phyloP scores from a whole-genome alignment of 192 early-diverging fungal genomes.

The Dissophora globulifera region DNA sequence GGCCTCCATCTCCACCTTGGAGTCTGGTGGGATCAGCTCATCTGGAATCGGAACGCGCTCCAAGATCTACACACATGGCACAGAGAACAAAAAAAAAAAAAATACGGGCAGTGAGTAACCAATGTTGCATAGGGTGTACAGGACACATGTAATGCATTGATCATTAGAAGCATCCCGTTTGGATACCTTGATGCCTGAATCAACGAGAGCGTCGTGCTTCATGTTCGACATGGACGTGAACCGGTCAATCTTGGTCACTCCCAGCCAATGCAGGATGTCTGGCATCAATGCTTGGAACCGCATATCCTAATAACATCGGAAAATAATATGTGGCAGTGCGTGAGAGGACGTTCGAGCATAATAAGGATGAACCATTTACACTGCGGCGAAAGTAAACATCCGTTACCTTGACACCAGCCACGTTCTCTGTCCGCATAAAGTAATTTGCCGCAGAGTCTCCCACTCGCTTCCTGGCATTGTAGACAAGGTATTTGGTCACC shows the following conservation, averaged over 20 bases:
- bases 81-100: slow-evolving; percentile 7
- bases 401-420: slow-evolving; percentile 40
- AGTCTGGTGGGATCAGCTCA: slow-evolving; percentile 90
- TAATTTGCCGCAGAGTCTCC: slow-evolving; percentile 92
- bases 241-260: slow-evolving; percentile 91
- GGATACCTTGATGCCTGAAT: slow-evolving; percentile 66
- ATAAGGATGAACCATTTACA: not conserved
- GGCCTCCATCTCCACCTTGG: slow-evolving; percentile 94
- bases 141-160: no score
- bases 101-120: no score
- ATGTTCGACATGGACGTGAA: slow-evolving; percentile 76
- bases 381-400: no score
- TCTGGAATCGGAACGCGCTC: slow-evolving; percentile 90
- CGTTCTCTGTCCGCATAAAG: slow-evolving; percentile 78
- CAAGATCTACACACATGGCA: no score
- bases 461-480: slow-evolving; percentile 90
- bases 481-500: slow-evolving; percentile 95
- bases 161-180: no score
- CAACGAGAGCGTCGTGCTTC: slow-evolving; percentile 94
- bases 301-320: no score
- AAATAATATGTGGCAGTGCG: no score
- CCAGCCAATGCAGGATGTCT: slow-evolving; percentile 95
- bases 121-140: no score
- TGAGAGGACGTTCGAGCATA: no score
- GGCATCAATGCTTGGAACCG: slow-evolving; percentile 98